Conservation (phyloP, 2,329 filamentous ascomycete genomes). For the Neocucurbitaria cava region DNA sequence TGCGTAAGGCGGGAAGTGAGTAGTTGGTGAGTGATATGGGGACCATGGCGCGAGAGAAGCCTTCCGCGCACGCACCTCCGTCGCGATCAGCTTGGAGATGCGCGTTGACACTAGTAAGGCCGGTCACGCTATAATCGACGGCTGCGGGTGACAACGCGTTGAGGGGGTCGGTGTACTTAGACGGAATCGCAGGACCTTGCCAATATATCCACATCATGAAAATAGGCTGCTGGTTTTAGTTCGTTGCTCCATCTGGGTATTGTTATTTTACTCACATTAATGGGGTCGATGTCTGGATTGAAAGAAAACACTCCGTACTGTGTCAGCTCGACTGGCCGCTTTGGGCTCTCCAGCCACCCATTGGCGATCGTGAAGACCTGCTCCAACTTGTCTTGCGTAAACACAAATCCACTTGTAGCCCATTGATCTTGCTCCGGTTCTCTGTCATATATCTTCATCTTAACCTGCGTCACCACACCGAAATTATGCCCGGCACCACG, state of each 20-base stretch:
- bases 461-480: constrained; percentile 38
- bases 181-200: constrained; percentile 22
- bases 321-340: constrained; percentile 15
- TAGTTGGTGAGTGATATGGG: constrained; percentile 19
- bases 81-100: constrained; percentile 10
- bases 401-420: constrained; percentile 18
- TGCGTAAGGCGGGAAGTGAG: constrained; percentile 12
- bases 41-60: constrained; percentile 11
- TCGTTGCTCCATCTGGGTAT: background rate
- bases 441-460: constrained; percentile 26
- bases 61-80: constrained; percentile 23
- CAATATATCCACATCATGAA: constrained; percentile 23
- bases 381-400: constrained; percentile 27
- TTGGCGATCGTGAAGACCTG: constrained; percentile 17
- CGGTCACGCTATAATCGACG: constrained; percentile 13
- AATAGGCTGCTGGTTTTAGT: constrained; percentile 14
- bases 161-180: constrained; percentile 23
- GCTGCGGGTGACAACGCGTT: constrained; percentile 18
- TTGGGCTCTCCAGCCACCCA: constrained; percentile 14
- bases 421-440: constrained; percentile 13
- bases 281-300: constrained; percentile 16
- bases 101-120: constrained; percentile 22
- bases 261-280: constrained; percentile 14
- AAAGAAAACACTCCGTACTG: constrained; percentile 21
- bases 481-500: constrained; percentile 46